A percentile compares a stretch with the other conserved stretches of the same genome.
phyloP scores from a whole-genome alignment of 2,329 filamentous ascomycete genomes.

The Decorospora gaudefroyi region DNA sequence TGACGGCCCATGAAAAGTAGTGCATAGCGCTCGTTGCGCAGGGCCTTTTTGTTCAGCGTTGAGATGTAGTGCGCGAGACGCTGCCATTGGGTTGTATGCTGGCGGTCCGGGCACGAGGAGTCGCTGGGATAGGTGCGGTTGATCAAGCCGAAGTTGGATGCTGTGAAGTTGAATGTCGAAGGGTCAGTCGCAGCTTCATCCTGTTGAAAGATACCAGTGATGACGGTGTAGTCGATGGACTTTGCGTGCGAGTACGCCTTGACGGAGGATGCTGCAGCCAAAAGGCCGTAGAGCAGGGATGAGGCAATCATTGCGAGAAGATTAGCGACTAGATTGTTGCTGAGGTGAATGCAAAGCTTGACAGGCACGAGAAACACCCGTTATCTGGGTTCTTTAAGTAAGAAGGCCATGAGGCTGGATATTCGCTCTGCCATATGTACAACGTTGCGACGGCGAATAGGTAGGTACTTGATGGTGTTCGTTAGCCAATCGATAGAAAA shows the following conservation, averaged over 20 bases:
- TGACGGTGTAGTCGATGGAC: slow-evolving; percentile 63
- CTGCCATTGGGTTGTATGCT: slow-evolving; percentile 64
- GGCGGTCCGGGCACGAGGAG: slow-evolving; percentile 37
- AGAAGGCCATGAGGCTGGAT: slow-evolving; percentile 7
- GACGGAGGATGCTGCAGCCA: slow-evolving; percentile 23
- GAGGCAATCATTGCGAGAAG: slow-evolving; percentile 21
- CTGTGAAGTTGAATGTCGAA: slow-evolving; percentile 55
- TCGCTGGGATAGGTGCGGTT: slow-evolving; percentile 65
- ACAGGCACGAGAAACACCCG: not conserved
- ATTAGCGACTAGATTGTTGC: not conserved
- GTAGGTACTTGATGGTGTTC: slow-evolving; percentile 3
- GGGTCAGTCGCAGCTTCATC: slow-evolving; percentile 63
- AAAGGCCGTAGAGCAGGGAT: slow-evolving; percentile 22
- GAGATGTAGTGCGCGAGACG: slow-evolving; percentile 64
- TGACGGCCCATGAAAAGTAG: slow-evolving; percentile 71
- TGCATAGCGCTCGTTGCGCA: slow-evolving; percentile 62
- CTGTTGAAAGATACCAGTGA: slow-evolving; percentile 67
- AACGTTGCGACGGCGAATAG: slow-evolving; percentile 2
- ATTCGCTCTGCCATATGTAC: slow-evolving; percentile 2
- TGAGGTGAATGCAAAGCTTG: not conserved
- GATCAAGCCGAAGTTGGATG: slow-evolving; percentile 67
- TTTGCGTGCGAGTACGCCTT: slow-evolving; percentile 23
- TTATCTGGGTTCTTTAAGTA: slow-evolving; percentile 16
- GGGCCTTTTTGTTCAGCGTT: slow-evolving; percentile 56
- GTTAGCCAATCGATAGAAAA: slow-evolving; percentile 33